Evolutionary conservation across 1,284 basidiomycete genomes (phyloP), one percentile per base, ranked within the genome.

Genomic region (Testicularia cyperi): DNA sequence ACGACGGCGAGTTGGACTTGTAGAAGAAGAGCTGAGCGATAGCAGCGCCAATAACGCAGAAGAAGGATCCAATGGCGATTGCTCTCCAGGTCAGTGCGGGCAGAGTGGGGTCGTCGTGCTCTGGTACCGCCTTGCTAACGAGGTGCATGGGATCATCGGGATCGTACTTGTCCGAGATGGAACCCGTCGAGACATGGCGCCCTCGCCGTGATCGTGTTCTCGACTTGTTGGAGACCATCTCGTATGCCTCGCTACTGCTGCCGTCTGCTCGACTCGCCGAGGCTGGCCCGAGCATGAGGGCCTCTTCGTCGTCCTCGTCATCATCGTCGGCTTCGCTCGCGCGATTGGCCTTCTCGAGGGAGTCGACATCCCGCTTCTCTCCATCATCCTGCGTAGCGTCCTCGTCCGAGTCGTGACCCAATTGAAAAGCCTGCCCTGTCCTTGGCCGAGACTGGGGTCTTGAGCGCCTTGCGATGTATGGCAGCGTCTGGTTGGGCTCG

Each of bases 1-100:
- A 82, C 2, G 74, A 74, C 0, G 81, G 81, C 36, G 65, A 68
- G 37, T 68, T 68, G 27, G 62, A 74, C 46, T 72, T 72, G 65
- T 71, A 74, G 53, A 74, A 72, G 44, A 73, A 73, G 12, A 71
- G 54, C 52, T 73, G 61, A 3, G 62, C 60, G 46, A 68, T 49
- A 22, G 78, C 77, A 9, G 82, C 82, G 6, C 82, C 82, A 2
- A 82, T 63, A 13, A 81, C 57, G 48, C 81, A 82, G 64, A 83
- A 81, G 29, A 80, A 53, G 2, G 71, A 75, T 2, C 82, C 82
- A n/a, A 83, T 77, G 5, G 82, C 14, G 5, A 82, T 48, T 3
- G 80, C 80, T 21, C 82, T 73, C 25, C 81, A 72, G 0, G 82
- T 83, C 4, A 83, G 66, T 0, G 81, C 79, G 0, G 82, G 80